phyloP scores from a whole-genome alignment of 140 eudicot genomes.

The Stevia rebaudiana region DNA sequence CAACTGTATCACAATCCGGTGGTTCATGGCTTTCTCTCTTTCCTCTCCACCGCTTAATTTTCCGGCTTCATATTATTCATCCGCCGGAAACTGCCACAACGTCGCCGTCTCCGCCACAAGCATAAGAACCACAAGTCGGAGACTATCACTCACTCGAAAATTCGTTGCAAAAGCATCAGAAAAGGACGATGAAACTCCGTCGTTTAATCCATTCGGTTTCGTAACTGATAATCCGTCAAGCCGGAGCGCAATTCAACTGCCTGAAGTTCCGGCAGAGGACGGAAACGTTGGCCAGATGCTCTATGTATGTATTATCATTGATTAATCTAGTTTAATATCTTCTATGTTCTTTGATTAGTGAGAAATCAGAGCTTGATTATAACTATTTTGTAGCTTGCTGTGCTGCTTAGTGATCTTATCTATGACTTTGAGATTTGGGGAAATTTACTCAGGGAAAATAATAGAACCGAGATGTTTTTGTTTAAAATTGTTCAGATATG shows the following conservation, averaged over 20 bases:
- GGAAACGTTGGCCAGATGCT: conserved; percentile 98
- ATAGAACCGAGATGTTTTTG: not conserved
- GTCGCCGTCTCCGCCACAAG: conserved; percentile 7
- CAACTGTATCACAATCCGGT: conserved; percentile 13
- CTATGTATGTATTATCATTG: conserved; percentile 36
- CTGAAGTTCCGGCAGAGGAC: conserved; percentile 84
- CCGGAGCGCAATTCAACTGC: conserved; percentile 88
- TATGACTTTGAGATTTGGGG: not conserved
- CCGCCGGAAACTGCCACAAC: conserved; percentile 12
- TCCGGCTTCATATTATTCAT: conserved; percentile 26
- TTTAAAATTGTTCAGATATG: not conserved
- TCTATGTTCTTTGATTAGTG: not conserved
- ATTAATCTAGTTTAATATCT: not conserved
- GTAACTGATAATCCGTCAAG: conserved; percentile 93
- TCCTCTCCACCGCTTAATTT: conserved; percentile 32
- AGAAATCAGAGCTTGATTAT: not conserved
- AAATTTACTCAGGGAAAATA: not conserved
- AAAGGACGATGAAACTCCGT: conserved; percentile 43
- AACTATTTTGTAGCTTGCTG: conserved; percentile 2
- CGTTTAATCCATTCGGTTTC: conserved; percentile 87
- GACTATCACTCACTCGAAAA: conserved; percentile 14
- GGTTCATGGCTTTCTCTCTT: conserved; percentile 42
- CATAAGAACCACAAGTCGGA: conserved; percentile 5
- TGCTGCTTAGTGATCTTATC: conserved; percentile 1
- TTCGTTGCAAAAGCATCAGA: conserved; percentile 40